A percentile compares a stretch with the other conserved stretches of the same genome.
phyloP scores from a whole-genome alignment of 352 stramenopile genomes.

The Globisporangium echinulatum region DNA sequence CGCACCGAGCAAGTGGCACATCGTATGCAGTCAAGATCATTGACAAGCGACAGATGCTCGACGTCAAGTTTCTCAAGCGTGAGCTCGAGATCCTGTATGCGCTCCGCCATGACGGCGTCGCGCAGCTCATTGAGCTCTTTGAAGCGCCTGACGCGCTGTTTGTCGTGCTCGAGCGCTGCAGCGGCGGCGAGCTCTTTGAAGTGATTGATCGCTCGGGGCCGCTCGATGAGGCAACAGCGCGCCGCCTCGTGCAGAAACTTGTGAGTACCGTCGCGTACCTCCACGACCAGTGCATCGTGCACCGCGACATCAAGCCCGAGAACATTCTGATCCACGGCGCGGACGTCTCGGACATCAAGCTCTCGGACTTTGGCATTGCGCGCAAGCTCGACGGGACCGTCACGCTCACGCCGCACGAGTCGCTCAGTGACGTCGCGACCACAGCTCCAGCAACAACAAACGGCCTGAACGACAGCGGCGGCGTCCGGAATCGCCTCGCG shows the following conservation, averaged over 20 bases:
- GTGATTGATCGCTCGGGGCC: constrained; percentile 71
- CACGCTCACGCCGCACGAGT: constrained; percentile 68
- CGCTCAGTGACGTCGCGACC: constrained; percentile 45
- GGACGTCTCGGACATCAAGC: constrained; percentile 71
- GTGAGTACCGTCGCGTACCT: constrained; percentile 80
- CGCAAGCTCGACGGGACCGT: constrained; percentile 54
- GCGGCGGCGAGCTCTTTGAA: constrained; percentile 65
- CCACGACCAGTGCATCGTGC: constrained; percentile 77
- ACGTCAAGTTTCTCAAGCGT: constrained; percentile 75
- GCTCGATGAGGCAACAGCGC: constrained; percentile 57
- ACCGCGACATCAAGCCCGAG: constrained; percentile 83
- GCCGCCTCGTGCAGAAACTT: constrained; percentile 62
- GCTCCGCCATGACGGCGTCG: constrained; percentile 65
- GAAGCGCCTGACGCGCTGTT: constrained; percentile 69
- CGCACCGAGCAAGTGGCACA: constrained; percentile 20
- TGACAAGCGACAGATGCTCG: constrained; percentile 78
- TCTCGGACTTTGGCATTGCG: constrained; percentile 81
- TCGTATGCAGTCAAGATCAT: constrained; percentile 76
- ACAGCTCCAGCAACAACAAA: constrained; percentile 9
- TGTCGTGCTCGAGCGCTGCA: constrained; percentile 77
- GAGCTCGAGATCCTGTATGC: constrained; percentile 85
- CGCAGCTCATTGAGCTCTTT: constrained; percentile 75
- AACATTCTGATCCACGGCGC: constrained; percentile 70
- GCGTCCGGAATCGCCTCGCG: constrained; percentile 62
- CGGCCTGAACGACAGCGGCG: constrained; percentile 23